phyloP scores from a whole-genome alignment of 2,329 filamentous ascomycete species.

The Colletotrichum lentis region DNA sequence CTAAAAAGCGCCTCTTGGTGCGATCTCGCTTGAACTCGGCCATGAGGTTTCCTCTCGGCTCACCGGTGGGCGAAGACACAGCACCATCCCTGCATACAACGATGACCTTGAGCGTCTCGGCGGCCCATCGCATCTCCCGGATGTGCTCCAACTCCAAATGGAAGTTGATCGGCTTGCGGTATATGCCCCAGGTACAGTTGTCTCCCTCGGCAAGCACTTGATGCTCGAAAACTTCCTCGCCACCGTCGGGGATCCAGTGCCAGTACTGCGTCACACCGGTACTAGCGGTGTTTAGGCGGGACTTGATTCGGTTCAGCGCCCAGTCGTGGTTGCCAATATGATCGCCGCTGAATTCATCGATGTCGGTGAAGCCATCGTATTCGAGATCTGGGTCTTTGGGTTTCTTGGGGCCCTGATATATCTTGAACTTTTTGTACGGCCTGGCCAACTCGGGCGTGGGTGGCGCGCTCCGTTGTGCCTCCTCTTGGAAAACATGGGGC shows the following conservation, averaged over 20 bases:
- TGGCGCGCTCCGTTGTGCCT: slow-evolving; percentile 12
- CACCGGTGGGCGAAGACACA: slow-evolving; percentile 45
- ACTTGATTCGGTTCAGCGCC: slow-evolving; percentile 62
- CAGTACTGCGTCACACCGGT: slow-evolving; percentile 63
- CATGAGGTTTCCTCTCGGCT: slow-evolving; percentile 57
- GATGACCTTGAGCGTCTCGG: slow-evolving; percentile 54
- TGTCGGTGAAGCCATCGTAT: slow-evolving; percentile 59
- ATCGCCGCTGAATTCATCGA: slow-evolving; percentile 59
- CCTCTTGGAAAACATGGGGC: background rate
- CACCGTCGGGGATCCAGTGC: slow-evolving; percentile 56
- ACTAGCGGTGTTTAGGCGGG: slow-evolving; percentile 55
- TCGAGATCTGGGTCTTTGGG: slow-evolving; percentile 51
- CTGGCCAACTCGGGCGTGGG: slow-evolving; percentile 22
- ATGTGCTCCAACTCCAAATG: slow-evolving; percentile 58
- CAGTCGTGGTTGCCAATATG: slow-evolving; percentile 58
- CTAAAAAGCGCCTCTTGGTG: slow-evolving; percentile 62
- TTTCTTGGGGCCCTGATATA: background rate
- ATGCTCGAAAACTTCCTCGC: slow-evolving; percentile 57
- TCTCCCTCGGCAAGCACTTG: slow-evolving; percentile 59
- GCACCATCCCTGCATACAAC: slow-evolving; percentile 46
- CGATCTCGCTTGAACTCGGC: slow-evolving; percentile 61
- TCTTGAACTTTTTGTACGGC: slow-evolving; percentile 28
- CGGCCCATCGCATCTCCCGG: slow-evolving; percentile 55
- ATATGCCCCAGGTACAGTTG: slow-evolving; percentile 58
- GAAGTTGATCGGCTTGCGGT: slow-evolving; percentile 61